Evolutionary conservation across 306 rosid species (phyloP).

Genomic region (Cicer arietinum): DNA sequence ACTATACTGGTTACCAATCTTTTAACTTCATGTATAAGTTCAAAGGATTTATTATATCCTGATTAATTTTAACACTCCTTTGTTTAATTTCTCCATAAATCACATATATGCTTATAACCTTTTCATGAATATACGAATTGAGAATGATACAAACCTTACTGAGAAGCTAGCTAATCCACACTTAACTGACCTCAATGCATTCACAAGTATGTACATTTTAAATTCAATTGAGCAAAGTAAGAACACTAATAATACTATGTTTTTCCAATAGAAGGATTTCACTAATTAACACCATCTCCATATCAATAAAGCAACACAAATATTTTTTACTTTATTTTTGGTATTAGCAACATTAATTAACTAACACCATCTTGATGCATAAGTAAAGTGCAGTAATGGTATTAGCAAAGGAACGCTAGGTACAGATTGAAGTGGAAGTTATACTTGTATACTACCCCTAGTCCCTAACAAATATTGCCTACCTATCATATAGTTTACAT

Average conservation of each 20-base stretch:
- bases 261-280: neutral
- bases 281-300: neutral
- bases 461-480: slow-evolving; percentile 27
- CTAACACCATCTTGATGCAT: neutral
- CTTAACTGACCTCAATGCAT: neutral
- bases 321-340: neutral
- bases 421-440: slow-evolving; percentile 39
- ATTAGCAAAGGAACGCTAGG: neutral
- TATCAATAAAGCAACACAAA: neutral
- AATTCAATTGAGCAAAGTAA: neutral
- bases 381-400: neutral
- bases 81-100: too few species aligned
- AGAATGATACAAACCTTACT: too few species aligned
- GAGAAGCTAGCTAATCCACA: neutral
- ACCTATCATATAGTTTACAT: slow-evolving; percentile 14
- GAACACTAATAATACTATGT: neutral
- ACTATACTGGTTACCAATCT: too few species aligned
- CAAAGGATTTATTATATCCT: too few species aligned
- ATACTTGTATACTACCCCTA: slow-evolving; percentile 1
- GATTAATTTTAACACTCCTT: too few species aligned
- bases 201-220: neutral
- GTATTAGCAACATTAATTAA: neutral
- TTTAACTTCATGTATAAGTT: too few species aligned
- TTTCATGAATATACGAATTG: neutral
- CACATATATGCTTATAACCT: too few species aligned